These are phyloP conservation scores for Musa troglodytarum DNA, from an alignment of 176 grass and related monocot genomes.

Conservation along the genomic window DNA sequence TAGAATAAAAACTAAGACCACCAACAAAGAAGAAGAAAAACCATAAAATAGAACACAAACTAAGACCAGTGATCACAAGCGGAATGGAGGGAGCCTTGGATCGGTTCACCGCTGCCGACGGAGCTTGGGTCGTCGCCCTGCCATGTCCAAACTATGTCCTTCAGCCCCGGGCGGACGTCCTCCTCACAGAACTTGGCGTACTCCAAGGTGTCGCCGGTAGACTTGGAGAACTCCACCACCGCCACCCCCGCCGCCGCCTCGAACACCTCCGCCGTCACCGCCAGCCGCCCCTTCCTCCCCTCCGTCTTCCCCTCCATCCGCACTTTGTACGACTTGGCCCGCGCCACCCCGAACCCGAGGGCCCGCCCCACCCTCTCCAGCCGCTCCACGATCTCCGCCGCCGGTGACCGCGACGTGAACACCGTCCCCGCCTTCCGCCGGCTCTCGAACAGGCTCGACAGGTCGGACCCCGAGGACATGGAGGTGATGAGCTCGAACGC, in stretches of 20 bases:
- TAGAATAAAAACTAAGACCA: no score
- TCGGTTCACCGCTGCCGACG: neutral
- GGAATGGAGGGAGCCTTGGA: neutral
- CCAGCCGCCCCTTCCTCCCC: conserved; percentile 51
- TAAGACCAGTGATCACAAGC: no score
- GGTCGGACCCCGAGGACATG: conserved; percentile 94
- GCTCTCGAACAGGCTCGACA: conserved; percentile 80
- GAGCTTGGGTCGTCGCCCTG: neutral
- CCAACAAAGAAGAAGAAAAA: no score
- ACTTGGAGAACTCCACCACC: conserved; percentile 16
- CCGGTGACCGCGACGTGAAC: conserved; percentile 59
- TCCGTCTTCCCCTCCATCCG: conserved; percentile 26
- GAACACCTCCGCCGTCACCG: conserved; percentile 15
- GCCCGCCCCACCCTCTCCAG: conserved; percentile 34
- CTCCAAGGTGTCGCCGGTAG: conserved; percentile 10
- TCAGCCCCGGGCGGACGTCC: conserved; percentile 4
- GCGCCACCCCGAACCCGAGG: conserved; percentile 37
- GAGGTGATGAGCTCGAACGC: conserved; percentile 91
- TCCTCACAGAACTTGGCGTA: conserved; percentile 12
- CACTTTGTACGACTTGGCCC: conserved; percentile 4
- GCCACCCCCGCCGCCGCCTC: conserved; percentile 9
- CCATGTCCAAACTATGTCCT: conserved; percentile 10
- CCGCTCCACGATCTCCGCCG: conserved; percentile 37
- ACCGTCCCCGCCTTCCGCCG: conserved; percentile 46
- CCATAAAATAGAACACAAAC: no score